Conservation (phyloP, 176 grass and related monocot species). For the Guadua angustifolia region DNA sequence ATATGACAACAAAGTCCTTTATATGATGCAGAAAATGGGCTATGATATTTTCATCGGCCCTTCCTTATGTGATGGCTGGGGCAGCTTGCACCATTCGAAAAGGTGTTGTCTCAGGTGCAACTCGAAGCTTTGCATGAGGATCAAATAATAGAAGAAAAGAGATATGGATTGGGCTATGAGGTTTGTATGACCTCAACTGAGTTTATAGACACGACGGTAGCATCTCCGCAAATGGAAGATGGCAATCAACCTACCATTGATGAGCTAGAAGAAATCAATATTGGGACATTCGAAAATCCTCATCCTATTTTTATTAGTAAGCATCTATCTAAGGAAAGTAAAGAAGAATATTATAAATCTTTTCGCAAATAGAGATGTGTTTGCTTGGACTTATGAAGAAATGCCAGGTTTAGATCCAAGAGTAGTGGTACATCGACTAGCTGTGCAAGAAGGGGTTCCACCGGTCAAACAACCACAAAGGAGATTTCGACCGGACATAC, state of each 20-base stretch:
- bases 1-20: not conserved
- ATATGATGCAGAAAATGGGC: conserved; percentile 1
- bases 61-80: not conserved
- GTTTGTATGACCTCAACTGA: not conserved
- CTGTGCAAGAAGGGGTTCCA: too few species aligned
- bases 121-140: not conserved
- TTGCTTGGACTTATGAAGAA: too few species aligned
- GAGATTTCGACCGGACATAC: too few species aligned
- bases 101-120: not conserved
- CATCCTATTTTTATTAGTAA: too few species aligned
- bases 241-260: not conserved
- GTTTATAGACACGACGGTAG: not conserved
- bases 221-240: not conserved
- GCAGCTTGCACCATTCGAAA: not conserved
- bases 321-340: too few species aligned
- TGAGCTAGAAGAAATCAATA: not conserved
- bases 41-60: not conserved
- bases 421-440: too few species aligned
- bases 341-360: too few species aligned
- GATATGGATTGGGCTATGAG: not conserved
- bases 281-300: too few species aligned
- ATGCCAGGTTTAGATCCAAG: too few species aligned
- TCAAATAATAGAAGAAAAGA: not conserved
- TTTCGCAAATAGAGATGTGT: too few species aligned
- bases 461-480: too few species aligned